These are phyloP conservation scores for Hibiscus syriacus DNA, from an alignment of 345 rosid genomes.

Conservation along the genomic window DNA sequence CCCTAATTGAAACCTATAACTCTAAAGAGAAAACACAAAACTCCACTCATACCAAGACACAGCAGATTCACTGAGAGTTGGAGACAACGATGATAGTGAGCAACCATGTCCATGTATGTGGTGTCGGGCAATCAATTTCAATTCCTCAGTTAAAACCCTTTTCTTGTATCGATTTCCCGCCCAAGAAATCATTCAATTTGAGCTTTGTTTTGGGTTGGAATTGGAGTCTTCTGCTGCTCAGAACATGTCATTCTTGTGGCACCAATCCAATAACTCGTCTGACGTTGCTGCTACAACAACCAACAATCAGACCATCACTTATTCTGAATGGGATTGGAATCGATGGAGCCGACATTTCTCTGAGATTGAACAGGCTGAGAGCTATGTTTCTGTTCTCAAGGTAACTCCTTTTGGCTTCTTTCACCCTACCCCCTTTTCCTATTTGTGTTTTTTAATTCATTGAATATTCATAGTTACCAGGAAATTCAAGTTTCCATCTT, in stretches of 20 bases:
- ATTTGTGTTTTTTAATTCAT: not conserved
- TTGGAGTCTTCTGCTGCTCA: constrained; percentile 1
- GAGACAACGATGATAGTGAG: not conserved
- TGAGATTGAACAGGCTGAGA: constrained; percentile 73
- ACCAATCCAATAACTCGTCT: constrained; percentile 27
- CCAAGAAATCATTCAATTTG: constrained; percentile 14
- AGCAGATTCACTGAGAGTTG: not conserved
- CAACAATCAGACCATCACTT: constrained; percentile 15
- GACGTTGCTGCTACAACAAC: constrained; percentile 27
- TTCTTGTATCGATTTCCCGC: constrained; percentile 4
- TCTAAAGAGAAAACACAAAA: not conserved
- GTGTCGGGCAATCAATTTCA: constrained; percentile 5
- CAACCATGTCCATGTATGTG: not conserved
- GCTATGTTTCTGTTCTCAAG: constrained; percentile 73
- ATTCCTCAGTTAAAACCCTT: constrained; percentile 10
- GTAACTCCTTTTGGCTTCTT: constrained; percentile 18
- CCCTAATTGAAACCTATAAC: not conserved
- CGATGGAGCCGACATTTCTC: constrained; percentile 84
- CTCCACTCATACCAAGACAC: not conserved
- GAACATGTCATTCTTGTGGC: constrained; percentile 10
- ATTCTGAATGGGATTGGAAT: constrained; percentile 83
- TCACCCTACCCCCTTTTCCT: no score
- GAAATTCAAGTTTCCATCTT: not conserved
- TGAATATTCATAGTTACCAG: not conserved
- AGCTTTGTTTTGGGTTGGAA: constrained; percentile 31